A percentile compares a stretch with the other conserved stretches of the same genome.
Evolutionary conservation across 2,329 filamentous ascomycete species (phyloP).

Genomic region (Alternaria solani): DNA sequence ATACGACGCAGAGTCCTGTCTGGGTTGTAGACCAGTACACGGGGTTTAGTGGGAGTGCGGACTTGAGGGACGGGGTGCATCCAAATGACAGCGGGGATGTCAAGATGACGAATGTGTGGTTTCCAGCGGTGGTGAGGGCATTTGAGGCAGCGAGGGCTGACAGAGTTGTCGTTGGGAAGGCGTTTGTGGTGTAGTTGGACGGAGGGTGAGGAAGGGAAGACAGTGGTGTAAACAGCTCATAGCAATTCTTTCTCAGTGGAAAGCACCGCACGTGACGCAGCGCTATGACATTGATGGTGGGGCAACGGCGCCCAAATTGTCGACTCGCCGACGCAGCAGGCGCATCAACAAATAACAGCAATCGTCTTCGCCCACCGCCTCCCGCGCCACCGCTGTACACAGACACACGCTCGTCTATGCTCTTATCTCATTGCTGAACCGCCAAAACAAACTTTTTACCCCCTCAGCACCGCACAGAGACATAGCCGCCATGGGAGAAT

Average conservation of each 20-base stretch:
- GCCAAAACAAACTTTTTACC: slow-evolving; percentile 4
- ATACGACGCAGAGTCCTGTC: slow-evolving; percentile 52
- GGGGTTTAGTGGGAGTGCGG: slow-evolving; percentile 44
- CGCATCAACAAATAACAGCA: slow-evolving; percentile 40
- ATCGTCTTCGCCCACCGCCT: slow-evolving; percentile 11
- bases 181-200: background rate
- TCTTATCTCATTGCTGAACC: slow-evolving; percentile 11
- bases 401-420: slow-evolving; percentile 12
- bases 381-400: slow-evolving; percentile 10
- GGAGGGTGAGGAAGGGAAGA: background rate
- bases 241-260: background rate
- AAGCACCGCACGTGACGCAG: slow-evolving; percentile 10
- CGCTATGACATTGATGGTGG: slow-evolving; percentile 22
- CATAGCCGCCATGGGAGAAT: slow-evolving; percentile 66
- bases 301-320: slow-evolving; percentile 29
- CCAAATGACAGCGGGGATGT: slow-evolving; percentile 53
- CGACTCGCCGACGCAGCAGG: slow-evolving; percentile 22
- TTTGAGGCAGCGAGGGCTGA: slow-evolving; percentile 33
- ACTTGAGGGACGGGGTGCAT: slow-evolving; percentile 53
- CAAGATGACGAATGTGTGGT: slow-evolving; percentile 52
- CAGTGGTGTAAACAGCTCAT: background rate
- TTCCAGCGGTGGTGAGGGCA: slow-evolving; percentile 36
- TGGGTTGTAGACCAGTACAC: slow-evolving; percentile 56
- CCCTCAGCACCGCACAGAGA: slow-evolving; percentile 4
- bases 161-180: slow-evolving; percentile 10